phyloP scores from a whole-genome alignment of 2,329 filamentous ascomycete species.

The Botryotinia calthae region DNA sequence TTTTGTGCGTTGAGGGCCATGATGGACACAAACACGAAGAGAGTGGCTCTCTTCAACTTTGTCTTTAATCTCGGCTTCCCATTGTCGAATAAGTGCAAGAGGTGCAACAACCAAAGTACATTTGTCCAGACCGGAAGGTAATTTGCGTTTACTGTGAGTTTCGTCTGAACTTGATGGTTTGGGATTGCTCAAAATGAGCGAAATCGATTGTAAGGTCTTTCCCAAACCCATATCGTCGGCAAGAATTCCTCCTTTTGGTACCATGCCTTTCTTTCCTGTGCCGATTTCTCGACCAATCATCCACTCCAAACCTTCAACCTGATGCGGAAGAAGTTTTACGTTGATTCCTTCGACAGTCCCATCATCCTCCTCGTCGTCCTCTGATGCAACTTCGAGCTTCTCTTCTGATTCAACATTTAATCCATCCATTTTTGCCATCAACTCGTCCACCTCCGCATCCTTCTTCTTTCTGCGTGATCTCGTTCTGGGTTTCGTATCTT shows the following conservation, averaged over 20 bases:
- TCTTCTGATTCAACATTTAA: conserved; percentile 44
- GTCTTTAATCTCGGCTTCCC: conserved; percentile 88
- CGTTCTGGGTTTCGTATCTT: conserved; percentile 45
- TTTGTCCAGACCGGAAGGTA: conserved; percentile 67
- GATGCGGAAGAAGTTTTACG: conserved; percentile 87
- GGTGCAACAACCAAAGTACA: conserved; percentile 90
- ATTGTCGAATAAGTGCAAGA: conserved; percentile 91
- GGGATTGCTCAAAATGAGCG: conserved; percentile 79
- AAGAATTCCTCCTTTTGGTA: conserved; percentile 90
- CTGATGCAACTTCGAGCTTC: conserved; percentile 38
- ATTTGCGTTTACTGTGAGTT: conserved; percentile 58
- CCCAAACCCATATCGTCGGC: conserved; percentile 97
- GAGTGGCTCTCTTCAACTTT: conserved; percentile 69
- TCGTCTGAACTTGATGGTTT: conserved; percentile 60
- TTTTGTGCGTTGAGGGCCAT: conserved; percentile 83
- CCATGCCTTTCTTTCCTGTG: conserved; percentile 72
- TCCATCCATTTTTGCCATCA: conserved; percentile 40
- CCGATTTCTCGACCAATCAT: conserved; percentile 92
- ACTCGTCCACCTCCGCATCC: conserved; percentile 35
- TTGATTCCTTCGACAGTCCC: conserved; percentile 75
- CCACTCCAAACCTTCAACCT: conserved; percentile 91
- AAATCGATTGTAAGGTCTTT: conserved; percentile 92
- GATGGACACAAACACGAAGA: conserved; percentile 83
- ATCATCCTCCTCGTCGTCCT: conserved; percentile 54
- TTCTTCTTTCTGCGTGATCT: conserved; percentile 42